A percentile compares a stretch with the other conserved stretches of the same genome.
These are phyloP conservation scores for Solanum tacnaense DNA, from an alignment of 257 asterid species.

Conservation along the genomic window DNA sequence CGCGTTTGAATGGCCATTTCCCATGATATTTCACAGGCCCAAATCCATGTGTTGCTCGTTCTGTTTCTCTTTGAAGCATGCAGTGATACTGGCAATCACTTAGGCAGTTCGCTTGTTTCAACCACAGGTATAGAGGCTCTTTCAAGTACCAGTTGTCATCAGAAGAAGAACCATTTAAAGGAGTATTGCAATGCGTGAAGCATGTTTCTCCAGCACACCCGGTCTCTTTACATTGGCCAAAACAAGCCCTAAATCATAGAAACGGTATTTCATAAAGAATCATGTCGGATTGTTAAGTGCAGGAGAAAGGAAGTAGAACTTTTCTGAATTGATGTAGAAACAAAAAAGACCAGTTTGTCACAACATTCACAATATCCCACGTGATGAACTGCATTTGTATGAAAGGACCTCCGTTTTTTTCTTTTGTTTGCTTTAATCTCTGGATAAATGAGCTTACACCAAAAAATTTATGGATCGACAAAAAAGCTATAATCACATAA, in stretches of 20 bases:
- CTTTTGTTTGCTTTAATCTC: background rate
- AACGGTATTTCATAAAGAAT: background rate
- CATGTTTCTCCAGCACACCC: slow-evolving; percentile 67
- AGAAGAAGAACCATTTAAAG: slow-evolving; percentile 30
- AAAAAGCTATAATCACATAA: too few species aligned
- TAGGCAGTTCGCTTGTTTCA: slow-evolving; percentile 63
- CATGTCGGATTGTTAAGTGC: background rate
- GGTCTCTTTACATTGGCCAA: slow-evolving; percentile 44
- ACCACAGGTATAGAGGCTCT: slow-evolving; percentile 30
- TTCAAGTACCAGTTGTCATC: slow-evolving; percentile 22
- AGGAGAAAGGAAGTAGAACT: background rate
- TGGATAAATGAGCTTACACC: background rate
- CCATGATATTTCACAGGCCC: slow-evolving; percentile 67
- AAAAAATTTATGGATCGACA: too few species aligned
- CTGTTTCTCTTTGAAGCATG: slow-evolving; percentile 53
- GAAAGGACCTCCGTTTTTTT: background rate
- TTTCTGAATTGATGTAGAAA: background rate
- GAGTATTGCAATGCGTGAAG: slow-evolving; percentile 43
- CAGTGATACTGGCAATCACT: slow-evolving; percentile 68
- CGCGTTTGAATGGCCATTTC: slow-evolving; percentile 61
- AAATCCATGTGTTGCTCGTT: slow-evolving; percentile 43
- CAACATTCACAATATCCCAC: background rate
- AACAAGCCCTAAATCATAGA: slow-evolving; percentile 43
- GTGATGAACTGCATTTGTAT: background rate
- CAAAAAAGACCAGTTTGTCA: background rate